Evolutionary conservation across 306 rosid species (phyloP).

Genomic region (Ormosia emarginata): DNA sequence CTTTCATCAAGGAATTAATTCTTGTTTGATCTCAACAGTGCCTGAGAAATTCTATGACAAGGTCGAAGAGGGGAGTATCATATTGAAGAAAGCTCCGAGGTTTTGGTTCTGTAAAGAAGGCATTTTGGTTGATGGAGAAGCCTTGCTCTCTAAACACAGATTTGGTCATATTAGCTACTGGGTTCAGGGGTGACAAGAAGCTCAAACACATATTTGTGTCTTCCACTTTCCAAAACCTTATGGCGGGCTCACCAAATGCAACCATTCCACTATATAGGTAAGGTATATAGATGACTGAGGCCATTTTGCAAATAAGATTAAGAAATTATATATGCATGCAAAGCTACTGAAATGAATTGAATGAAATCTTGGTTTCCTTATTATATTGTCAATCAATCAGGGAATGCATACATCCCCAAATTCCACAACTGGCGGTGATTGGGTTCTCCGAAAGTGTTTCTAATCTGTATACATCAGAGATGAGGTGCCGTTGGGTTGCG

Average conservation of each 20-base stretch:
- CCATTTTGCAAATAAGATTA: not conserved
- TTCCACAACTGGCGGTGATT: slow-evolving; percentile 70
- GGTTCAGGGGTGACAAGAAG: slow-evolving; percentile 60
- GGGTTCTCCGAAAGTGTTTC: slow-evolving; percentile 65
- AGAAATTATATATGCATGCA: not conserved
- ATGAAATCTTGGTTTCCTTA: not conserved
- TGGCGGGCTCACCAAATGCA: slow-evolving; percentile 31
- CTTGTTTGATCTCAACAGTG: slow-evolving; percentile 38
- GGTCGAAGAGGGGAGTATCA: slow-evolving; percentile 65
- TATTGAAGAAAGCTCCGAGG: slow-evolving; percentile 41
- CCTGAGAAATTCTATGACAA: slow-evolving; percentile 56
- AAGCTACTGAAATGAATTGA: not conserved
- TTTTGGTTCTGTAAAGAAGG: slow-evolving; percentile 56
- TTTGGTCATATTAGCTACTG: slow-evolving; percentile 62
- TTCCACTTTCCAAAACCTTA: slow-evolving; percentile 44
- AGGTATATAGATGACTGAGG: slow-evolving; percentile 44
- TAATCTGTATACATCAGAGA: slow-evolving; percentile 63
- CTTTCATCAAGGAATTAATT: slow-evolving; percentile 42
- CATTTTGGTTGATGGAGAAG: slow-evolving; percentile 46
- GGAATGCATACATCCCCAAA: slow-evolving; percentile 55
- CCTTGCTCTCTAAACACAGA: slow-evolving; percentile 33
- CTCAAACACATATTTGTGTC: slow-evolving; percentile 54
- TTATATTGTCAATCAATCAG: slow-evolving; percentile 11
- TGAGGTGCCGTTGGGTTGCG: slow-evolving; percentile 65
- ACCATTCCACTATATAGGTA: slow-evolving; percentile 61